These are phyloP conservation scores for Durotheca rogersii DNA, from an alignment of 495 filamentous ascomycete genomes.

Conservation along the genomic window DNA sequence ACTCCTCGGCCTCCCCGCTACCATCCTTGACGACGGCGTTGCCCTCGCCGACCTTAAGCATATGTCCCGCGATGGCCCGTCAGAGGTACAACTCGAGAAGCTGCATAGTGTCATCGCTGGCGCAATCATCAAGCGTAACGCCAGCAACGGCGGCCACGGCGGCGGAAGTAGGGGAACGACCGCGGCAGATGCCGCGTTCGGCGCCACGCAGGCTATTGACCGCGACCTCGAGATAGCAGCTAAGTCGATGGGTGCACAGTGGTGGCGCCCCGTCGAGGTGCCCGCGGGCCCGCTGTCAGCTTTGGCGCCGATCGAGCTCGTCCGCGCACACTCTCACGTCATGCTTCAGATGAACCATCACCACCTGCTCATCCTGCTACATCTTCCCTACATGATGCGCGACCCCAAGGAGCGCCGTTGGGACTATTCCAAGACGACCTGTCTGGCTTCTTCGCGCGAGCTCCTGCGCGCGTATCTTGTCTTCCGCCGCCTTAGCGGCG, in stretches of 20 bases:
- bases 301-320: conserved; percentile 10
- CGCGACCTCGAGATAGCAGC: conserved; percentile 44
- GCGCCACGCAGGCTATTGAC: conserved; percentile 47
- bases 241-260: conserved; percentile 37
- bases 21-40: conserved; percentile 37
- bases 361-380: conserved; percentile 45
- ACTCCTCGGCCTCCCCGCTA: conserved; percentile 44
- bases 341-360: conserved; percentile 50
- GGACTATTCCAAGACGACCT: conserved; percentile 52
- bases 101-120: conserved; percentile 39
- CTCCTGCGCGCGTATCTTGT: conserved; percentile 44
- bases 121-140: conserved; percentile 47
- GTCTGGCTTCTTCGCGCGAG: conserved; percentile 42
- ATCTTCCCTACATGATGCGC: conserved; percentile 51
- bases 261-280: conserved; percentile 38
- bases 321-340: conserved; percentile 31
- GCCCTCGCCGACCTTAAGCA: conserved; percentile 35
- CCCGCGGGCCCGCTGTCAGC: conserved; percentile 12
- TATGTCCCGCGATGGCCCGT: conserved; percentile 29
- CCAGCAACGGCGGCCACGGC: conserved; percentile 20
- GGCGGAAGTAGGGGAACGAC: neutral
- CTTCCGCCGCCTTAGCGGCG: conserved; percentile 37
- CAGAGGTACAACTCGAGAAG: conserved; percentile 38
- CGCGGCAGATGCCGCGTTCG: conserved; percentile 17
- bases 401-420: conserved; percentile 44